A percentile compares a stretch with the other conserved stretches of the same genome.
These are phyloP conservation scores for Paraurostyla sp. DNA, from an alignment of 73 alveolate species.

Conservation along the genomic window DNA sequence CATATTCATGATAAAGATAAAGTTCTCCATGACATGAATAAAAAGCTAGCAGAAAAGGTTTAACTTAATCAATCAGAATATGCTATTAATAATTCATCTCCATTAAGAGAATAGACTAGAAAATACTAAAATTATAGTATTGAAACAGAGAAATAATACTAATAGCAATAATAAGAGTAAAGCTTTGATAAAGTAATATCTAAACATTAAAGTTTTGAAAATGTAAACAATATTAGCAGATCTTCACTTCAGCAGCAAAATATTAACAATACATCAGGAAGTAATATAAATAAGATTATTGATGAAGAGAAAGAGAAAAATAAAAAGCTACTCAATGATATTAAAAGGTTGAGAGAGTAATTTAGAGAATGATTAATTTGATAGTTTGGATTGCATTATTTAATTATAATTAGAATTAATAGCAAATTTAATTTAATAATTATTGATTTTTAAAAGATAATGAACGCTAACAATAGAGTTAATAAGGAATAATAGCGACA, in stretches of 20 bases:
- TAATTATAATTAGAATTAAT: too few relatives aligned
- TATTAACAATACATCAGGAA: too few relatives aligned
- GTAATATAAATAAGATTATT: background rate
- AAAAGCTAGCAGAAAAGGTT: background rate
- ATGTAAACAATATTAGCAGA: background rate
- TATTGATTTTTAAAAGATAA: conserved; percentile 23
- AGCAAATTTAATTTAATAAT: too few relatives aligned
- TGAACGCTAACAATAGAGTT: conserved; percentile 33
- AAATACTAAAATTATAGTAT: too few relatives aligned
- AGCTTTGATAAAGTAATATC: background rate
- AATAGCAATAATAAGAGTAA: background rate
- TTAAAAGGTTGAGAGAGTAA: conserved; percentile 1
- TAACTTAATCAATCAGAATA: too few relatives aligned
- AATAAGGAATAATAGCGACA: conserved; percentile 39
- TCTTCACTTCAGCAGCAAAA: too few relatives aligned
- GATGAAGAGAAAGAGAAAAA: conserved; percentile 42
- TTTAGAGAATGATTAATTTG: background rate
- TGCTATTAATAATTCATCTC: too few relatives aligned
- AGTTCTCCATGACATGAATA: background rate
- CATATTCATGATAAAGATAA: background rate
- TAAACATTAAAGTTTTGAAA: too few relatives aligned
- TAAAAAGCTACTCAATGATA: conserved; percentile 12
- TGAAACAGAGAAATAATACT: background rate
- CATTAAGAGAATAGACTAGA: too few relatives aligned
- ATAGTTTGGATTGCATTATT: background rate